Conservation (phyloP, 768 basidiomycete genomes). For the Rhizopogon rudus region DNA sequence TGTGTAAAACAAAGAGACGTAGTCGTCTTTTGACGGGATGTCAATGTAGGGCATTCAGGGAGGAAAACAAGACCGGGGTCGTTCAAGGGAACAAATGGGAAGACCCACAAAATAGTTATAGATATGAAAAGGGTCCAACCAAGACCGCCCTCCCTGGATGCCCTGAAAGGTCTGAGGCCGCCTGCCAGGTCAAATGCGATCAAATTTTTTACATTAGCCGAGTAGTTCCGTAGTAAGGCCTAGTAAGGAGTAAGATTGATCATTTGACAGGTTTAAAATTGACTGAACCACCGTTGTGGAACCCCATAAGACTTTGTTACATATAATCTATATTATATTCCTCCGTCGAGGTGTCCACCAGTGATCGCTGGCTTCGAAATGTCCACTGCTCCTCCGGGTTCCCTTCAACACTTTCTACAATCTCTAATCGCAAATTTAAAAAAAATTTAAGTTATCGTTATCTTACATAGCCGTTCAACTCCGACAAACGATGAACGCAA, state of each 20-base stretch:
- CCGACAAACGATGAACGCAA: too few species aligned
- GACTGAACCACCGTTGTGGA: neutral
- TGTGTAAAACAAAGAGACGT: slow-evolving; percentile 66
- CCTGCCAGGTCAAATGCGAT: slow-evolving; percentile 6
- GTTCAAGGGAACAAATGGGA: neutral
- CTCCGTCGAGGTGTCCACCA: too few species aligned
- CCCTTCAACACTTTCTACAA: too few species aligned
- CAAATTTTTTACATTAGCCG: slow-evolving; percentile 17
- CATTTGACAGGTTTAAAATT: too few species aligned
- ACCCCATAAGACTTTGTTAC: neutral
- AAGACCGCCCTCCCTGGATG: neutral
- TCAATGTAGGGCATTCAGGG: slow-evolving; percentile 64
- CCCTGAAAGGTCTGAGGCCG: slow-evolving; percentile 8
- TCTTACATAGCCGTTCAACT: too few species aligned
- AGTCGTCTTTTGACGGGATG: slow-evolving; percentile 56
- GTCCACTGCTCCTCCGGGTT: too few species aligned
- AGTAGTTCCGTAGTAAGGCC: slow-evolving; percentile 10
- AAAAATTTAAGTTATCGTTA: too few species aligned
- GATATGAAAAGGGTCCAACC: slow-evolving; percentile 7
- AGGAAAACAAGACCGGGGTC: neutral
- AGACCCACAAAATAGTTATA: slow-evolving; percentile 12
- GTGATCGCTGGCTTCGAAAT: too few species aligned
- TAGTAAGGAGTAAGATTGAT: too few species aligned
- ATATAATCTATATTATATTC: too few species aligned
- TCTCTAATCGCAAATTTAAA: too few species aligned